A percentile compares a stretch with the other conserved stretches of the same genome.
Evolutionary conservation across 805 yeast species (phyloP).

Genomic region (Wickerhamiella kurtzmanii): DNA sequence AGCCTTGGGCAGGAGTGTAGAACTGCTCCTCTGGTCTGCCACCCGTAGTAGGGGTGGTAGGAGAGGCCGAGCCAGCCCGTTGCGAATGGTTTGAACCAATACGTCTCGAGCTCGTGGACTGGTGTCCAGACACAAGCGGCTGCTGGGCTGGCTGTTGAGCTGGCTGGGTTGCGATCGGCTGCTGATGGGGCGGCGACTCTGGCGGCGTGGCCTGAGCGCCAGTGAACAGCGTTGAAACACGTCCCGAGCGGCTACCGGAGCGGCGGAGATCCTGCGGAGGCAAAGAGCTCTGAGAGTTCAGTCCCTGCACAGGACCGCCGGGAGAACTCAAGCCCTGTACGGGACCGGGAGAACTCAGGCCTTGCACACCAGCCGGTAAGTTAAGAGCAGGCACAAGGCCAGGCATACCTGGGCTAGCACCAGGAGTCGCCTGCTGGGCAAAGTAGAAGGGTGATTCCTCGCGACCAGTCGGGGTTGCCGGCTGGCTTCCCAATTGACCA

Average conservation of each 20-base stretch:
- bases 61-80: slow-evolving; percentile 7
- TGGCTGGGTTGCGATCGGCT: background rate
- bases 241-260: background rate
- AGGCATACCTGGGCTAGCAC: background rate
- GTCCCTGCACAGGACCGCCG: no score
- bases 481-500: background rate
- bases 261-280: background rate
- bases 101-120: background rate
- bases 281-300: no score
- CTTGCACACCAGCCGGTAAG: background rate
- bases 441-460: slow-evolving; percentile 1
- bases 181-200: background rate
- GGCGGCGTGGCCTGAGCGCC: background rate
- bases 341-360: background rate
- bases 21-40: slow-evolving; percentile 16
- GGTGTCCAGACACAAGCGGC: background rate
- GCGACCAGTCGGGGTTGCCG: background rate
- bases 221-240: background rate
- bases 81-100: slow-evolving; percentile 1
- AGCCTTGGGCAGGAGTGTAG: slow-evolving; percentile 18
- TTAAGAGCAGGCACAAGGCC: background rate
- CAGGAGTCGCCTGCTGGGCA: background rate
- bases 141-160: background rate
- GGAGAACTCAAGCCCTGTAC: no score
- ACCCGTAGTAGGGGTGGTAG: background rate